These are phyloP conservation scores for Inonotus hispidus DNA, from an alignment of 1,284 basidiomycete genomes.

Conservation along the genomic window DNA sequence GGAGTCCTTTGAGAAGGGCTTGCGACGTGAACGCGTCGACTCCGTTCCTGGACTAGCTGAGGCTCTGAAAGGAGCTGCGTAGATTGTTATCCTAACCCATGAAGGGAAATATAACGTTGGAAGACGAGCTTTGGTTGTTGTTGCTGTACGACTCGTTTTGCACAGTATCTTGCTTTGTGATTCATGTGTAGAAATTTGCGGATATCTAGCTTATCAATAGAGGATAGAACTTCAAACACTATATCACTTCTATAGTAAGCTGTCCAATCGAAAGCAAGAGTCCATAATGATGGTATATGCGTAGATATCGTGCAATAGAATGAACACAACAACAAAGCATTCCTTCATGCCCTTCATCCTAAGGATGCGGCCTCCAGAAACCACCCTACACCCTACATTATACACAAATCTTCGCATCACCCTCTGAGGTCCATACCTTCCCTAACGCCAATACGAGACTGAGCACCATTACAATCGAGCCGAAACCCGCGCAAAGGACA, in stretches of 20 bases:
- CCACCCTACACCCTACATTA: constrained; percentile 27
- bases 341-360: no score
- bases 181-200: background rate
- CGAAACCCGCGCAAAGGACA: constrained; percentile 68
- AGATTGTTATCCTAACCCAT: background rate
- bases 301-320: constrained; percentile 17
- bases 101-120: no score
- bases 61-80: constrained; percentile 22
- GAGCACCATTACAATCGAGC: constrained; percentile 71
- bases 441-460: constrained; percentile 70
- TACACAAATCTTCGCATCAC: constrained; percentile 61
- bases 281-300: background rate
- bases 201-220: background rate
- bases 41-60: constrained; percentile 57
- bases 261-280: background rate
- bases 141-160: background rate
- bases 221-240: background rate
- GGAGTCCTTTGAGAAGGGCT: constrained; percentile 73
- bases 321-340: constrained; percentile 21
- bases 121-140: no score
- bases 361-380: no score
- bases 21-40: constrained; percentile 57
- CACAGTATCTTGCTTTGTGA: background rate
- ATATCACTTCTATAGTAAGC: background rate
- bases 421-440: constrained; percentile 72